Base-by-base conservation (phyloP, 768 basidiomycete genomes). In the Russula vinacea region DNA sequence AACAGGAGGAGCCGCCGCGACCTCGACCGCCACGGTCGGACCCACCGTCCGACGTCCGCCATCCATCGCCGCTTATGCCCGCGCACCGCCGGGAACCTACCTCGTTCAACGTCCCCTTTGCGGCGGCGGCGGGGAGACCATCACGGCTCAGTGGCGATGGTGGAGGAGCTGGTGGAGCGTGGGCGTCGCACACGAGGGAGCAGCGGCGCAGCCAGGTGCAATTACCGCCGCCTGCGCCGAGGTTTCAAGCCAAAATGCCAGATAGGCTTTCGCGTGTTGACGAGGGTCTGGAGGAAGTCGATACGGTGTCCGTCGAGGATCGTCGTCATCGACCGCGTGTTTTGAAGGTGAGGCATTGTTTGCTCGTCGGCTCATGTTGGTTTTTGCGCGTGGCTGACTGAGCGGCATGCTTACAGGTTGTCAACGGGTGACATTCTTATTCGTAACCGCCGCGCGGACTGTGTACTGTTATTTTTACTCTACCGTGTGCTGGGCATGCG, bases 271-370 rank as follows among this genome's bases (percentile, higher is more conserved):
- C 2, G n/a, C 32, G 32, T n/a, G 9, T n/a, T 11, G 33, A n/a
- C 5, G 33, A 35, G 33, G 22, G 33, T n/a, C 13, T 2, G 29
- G 51, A n/a, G 29, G 51, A 51, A 13, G 19, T 6, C 32, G 3
- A 5, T 2, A 5, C n/a, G 33, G 9, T 2, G 1, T 6, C 14
- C 17, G 8, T 11, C 2, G 33, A 35, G 9, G 33, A 22, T 10
- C 51, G 19, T n/a, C 51, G 51, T 22, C 8, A 37, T 13, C 13
- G 2, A 22, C 22, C 35, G 14, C 53, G 53, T 6, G 0, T 39
- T 5, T 39, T 55, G 7, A 69, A 68, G 63, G 70, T 71, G 47
- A 57, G 56, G 1, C 11, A 11, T 53, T 1, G n/a, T 24, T 37
- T 39, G 3, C 19, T 35, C 33, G 2, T 33, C 32, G 11, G n/a